These are phyloP conservation scores for Jatropha multifida DNA, from an alignment of 441 rosid species.

Conservation along the genomic window DNA sequence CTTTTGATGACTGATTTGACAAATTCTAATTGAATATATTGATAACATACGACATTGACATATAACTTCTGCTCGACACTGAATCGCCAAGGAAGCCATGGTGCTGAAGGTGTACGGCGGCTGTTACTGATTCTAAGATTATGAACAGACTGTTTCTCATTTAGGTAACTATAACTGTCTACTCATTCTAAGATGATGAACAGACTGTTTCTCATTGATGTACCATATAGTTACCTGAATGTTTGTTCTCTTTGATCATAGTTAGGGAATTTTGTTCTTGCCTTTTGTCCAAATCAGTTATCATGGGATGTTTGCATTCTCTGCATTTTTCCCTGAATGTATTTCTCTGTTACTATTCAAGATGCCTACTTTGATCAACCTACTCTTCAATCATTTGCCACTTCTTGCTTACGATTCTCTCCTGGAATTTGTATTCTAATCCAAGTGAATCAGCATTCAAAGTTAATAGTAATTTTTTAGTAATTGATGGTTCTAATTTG, in stretches of 20 bases:
- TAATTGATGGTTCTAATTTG: too few species aligned
- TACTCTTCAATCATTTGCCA: too few species aligned
- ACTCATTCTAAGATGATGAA: constrained; percentile 8
- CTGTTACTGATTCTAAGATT: constrained; percentile 9
- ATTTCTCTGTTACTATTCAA: too few species aligned
- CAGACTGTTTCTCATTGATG: not conserved
- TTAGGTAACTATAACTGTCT: constrained; percentile 8
- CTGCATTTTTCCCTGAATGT: not conserved
- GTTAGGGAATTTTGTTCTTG: not conserved
- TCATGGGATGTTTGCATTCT: not conserved
- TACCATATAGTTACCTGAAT: constrained; percentile 10
- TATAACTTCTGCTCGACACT: not conserved
- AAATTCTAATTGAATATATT: not conserved
- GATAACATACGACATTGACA: constrained; percentile 15
- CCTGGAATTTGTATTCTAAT: too few species aligned
- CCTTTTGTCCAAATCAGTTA: not conserved
- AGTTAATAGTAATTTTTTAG: too few species aligned
- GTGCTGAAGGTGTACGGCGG: not conserved
- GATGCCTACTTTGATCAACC: too few species aligned
- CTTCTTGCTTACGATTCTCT: too few species aligned
- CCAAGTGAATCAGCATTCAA: too few species aligned
- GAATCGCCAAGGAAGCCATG: not conserved
- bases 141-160: not conserved
- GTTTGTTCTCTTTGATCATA: constrained; percentile 5
- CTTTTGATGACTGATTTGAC: constrained; percentile 20